Evolutionary conservation across 2,329 filamentous ascomycete species (phyloP), one percentile per base, ranked within the genome.

Genomic region (Sarocladium oryzae): DNA sequence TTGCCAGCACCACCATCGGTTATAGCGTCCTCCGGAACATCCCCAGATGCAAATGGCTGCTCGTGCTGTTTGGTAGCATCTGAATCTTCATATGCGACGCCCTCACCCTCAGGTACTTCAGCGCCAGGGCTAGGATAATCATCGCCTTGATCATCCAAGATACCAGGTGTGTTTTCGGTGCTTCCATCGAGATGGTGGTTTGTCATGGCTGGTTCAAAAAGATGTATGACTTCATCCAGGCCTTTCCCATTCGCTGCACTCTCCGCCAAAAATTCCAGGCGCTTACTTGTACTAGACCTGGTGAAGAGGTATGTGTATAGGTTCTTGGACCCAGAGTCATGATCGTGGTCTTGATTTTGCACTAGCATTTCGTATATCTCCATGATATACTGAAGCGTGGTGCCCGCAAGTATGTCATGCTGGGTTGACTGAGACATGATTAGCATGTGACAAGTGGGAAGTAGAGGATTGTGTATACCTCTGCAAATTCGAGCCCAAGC

Each of bases 401-500:
- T 60, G 16, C 60, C 65, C 5, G 62, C 60, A 35, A 72, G 58
- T 2, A 63, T 54, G 30, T 69, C 65, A 13, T 56, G 60, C n/a
- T 62, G 58, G 7, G 60, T 65, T 28, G 69, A 68, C 70, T 74
- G 18, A 45, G 2, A 35, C 26, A 21, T 26, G 26, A 58, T 70
- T 60, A 70, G 63, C 49, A 49, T 7, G 13, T 13, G 7, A 7
- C 13, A 7, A 30, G 7, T 30, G 28, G 20, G 16, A 13, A 35
- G 18, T 13, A 5, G 21, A 28, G 16, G 21, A 7, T 11, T 15
- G 7, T 16, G 55, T 71, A 56, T 64, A 75, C 74, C 65, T 79
- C 75, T 18, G 73, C 66, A 60, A 78, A 77, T 60, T 79, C 75
- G 28, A 79, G 65, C 8, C 73, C 74, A 36, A 79, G 68, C 53